A percentile compares a stretch with the other conserved stretches of the same genome.
Evolutionary conservation across 2,329 filamentous ascomycete species (phyloP).

Genomic region (Pyricularia grisea): DNA sequence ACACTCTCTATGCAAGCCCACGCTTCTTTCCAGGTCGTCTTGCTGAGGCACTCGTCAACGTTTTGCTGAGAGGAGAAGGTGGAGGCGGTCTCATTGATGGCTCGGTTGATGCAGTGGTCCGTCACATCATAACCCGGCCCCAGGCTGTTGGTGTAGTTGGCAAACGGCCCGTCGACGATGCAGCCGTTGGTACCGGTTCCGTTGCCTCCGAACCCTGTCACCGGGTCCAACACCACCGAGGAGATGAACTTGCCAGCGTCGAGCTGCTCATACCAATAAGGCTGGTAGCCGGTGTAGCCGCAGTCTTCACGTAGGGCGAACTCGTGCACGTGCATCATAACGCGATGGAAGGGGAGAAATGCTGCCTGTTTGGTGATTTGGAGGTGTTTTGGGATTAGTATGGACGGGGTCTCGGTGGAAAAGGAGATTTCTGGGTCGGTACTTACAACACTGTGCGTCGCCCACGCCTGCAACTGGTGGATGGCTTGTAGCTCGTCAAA

Average conservation of each 20-base stretch:
- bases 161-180: slow-evolving; percentile 12
- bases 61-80: background rate
- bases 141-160: slow-evolving; percentile 10
- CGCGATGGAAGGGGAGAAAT: slow-evolving; percentile 21
- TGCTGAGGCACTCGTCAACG: slow-evolving; percentile 7
- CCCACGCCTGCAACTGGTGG: slow-evolving; percentile 14
- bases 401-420: background rate
- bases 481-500: slow-evolving; percentile 18
- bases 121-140: slow-evolving; percentile 11
- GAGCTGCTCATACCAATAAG: slow-evolving; percentile 12
- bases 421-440: too few species aligned
- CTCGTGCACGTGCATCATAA: slow-evolving; percentile 19
- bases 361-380: slow-evolving; percentile 9
- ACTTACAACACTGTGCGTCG: slow-evolving; percentile 12
- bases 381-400: background rate
- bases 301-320: slow-evolving; percentile 16
- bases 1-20: slow-evolving; percentile 18
- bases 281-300: slow-evolving; percentile 18
- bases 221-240: slow-evolving; percentile 9
- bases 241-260: slow-evolving; percentile 9
- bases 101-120: slow-evolving; percentile 13
- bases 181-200: slow-evolving; percentile 6
- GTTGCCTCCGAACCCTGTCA: slow-evolving; percentile 11
- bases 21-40: slow-evolving; percentile 4
- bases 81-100: slow-evolving; percentile 5